Base-by-base conservation (phyloP, 768 basidiomycete species). In the Rhizopogon vinicolor region DNA sequence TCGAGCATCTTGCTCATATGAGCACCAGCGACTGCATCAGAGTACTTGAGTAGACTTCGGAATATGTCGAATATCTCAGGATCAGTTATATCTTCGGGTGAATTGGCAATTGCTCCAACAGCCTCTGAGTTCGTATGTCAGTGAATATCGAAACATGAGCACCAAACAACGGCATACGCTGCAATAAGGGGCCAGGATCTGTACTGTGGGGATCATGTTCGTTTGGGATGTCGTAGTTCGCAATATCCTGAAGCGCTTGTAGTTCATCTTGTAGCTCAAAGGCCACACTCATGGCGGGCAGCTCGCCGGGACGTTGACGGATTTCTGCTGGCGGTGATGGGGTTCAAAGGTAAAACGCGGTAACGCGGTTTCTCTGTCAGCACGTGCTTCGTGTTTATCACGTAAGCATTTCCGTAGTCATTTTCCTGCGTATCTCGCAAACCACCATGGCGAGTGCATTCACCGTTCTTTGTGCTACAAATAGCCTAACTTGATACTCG, bases 1-100 rank as follows among this genome's bases (percentile, higher is more conserved):
- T 98, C 96, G 44, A 98, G 79, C 0, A 96, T 75, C 68, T 97
- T 96, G 74, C 74, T 86, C 82, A 96, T 87, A 46, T 85, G 74
- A 0, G 78, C 62, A 22, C 83, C 84, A 4, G 82, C 79, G 7
- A 93, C 80, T 3, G 74, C 68, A 43, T 83, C 79, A 0, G 86
- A 78, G 59, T 85, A 74, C 72, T 95, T 97, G 63, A 98, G 77
- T 10, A 97, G 75, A 58, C 84, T 87, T 46, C 91, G 79, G 64
- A 91, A 89, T 13, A 87, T 82, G 61, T 95, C 93, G 57, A 96
- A 93, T 28, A 88, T 80, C 14, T 84, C 77, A 2, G 74, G 72
- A 28, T 91, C 81, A 0, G 76, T 68, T 51, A 98, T 86, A 7
- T 81, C 72, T n/a, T 91, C 86, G 14, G 89, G 85, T 7, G 83